A percentile compares a stretch with the other conserved stretches of the same genome.
Conservation (phyloP, 345 rosid species). For the Populus nigra region DNA sequence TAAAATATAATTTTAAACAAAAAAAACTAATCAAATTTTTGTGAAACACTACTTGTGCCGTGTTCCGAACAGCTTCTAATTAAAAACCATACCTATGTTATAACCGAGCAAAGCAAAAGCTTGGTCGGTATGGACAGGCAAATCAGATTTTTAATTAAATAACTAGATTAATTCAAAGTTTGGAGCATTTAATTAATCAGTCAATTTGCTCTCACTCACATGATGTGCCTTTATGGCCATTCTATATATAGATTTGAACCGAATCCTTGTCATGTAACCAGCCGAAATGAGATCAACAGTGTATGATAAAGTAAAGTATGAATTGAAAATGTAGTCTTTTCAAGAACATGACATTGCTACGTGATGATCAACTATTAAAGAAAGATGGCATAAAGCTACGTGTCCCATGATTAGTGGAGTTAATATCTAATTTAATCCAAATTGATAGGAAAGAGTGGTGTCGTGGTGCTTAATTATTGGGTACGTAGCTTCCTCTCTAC, state of each 20-base stretch:
- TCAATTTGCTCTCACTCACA: not conserved
- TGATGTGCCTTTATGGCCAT: not conserved
- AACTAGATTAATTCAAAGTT: not conserved
- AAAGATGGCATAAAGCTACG: not conserved
- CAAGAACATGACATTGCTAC: not conserved
- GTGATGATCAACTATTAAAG: not conserved
- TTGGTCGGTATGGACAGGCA: not conserved
- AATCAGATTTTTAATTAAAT: not conserved
- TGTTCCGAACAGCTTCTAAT: too few relatives aligned
- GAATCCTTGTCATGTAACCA: not conserved
- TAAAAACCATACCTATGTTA: not conserved
- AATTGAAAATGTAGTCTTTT: not conserved
- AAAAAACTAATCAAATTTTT: too few relatives aligned
- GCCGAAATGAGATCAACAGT: not conserved
- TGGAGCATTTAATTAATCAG: not conserved
- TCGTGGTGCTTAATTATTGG: not conserved
- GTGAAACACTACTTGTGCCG: too few relatives aligned
- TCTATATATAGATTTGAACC: not conserved
- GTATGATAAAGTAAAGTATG: not conserved
- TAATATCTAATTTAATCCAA: not conserved
- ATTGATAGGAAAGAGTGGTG: not conserved
- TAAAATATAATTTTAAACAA: too few relatives aligned
- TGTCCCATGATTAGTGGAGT: not conserved
- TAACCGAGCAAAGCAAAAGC: not conserved
- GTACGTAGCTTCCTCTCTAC: not conserved